Base-by-base conservation (phyloP, 1,139 yeast genomes). In the Pneumocystis sp. region DNA sequence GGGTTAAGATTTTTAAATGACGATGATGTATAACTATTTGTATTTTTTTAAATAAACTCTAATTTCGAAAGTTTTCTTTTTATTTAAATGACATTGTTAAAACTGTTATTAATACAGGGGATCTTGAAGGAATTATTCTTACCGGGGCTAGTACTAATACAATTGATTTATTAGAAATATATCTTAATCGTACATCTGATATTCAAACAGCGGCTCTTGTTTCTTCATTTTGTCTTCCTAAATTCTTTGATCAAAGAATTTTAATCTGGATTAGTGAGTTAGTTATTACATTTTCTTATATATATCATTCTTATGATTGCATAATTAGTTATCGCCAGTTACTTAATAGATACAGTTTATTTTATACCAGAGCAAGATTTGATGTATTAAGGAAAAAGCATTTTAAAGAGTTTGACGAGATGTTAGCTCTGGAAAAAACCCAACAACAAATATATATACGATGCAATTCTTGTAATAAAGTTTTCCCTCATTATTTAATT, bases 121-220 rank as follows among this genome's bases (percentile, higher is more conserved):
- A 91, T 70, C 77, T 93, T 37, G 98, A 93, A 75, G 97, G 97
- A 0, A 79, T 93, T 61, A 85, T 90, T 37, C 76, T 93, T 63
- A 91, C 97, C 0, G 98, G 98, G 37, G 81, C 93, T 31, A 90
- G 97, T 0, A 89, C 90, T 0, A 78, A 83, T 66, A 95, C 96
- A 0, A 83, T 89, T 37, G 89, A 89, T 72, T 79, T 93, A 63
- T 75, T 93, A 45, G 97, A 91, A 74, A 83, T 90, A 1, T 93
- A 87, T 74, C 95, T 91, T 60, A 95, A 90, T 73, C 80, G 93
- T 70, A 89, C 96, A 0, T 83, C 90, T 67, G 98, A 93, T 74
- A 88, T 91, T 1, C 98, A 93, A 75, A 90, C 96, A 0, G 97
- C 96, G 0, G 86, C 96, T 0, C 76, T 91, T 63, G 84, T 91